A percentile compares a stretch with the other conserved stretches of the same genome.
These are phyloP conservation scores for Postia placenta DNA, from an alignment of 768 basidiomycete genomes.

Conservation along the genomic window DNA sequence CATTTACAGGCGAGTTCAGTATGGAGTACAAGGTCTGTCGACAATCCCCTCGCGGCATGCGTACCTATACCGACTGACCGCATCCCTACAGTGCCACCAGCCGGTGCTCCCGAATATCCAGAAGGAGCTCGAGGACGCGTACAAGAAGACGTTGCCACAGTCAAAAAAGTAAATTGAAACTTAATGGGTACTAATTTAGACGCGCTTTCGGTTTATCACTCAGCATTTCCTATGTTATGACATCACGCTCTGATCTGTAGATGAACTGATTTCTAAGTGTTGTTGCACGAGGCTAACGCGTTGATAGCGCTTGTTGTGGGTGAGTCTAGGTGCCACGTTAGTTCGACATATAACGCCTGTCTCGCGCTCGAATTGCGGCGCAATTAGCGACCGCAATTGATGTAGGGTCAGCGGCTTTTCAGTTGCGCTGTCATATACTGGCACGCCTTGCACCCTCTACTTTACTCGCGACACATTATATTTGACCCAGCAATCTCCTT, in stretches of 20 bases:
- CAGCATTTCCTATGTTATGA: background rate
- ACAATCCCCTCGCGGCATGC: background rate
- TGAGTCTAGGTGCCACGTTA: too few relatives aligned
- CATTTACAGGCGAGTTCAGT: conserved; percentile 55
- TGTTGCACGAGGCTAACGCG: background rate
- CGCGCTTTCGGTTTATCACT: background rate
- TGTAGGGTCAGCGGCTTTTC: too few relatives aligned
- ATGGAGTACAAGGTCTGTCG: conserved; percentile 72
- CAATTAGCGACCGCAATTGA: too few relatives aligned
- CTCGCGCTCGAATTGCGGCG: too few relatives aligned
- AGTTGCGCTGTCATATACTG: too few relatives aligned
- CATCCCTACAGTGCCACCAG: conserved; percentile 50
- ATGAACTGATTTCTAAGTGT: background rate
- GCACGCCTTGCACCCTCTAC: too few relatives aligned
- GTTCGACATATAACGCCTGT: too few relatives aligned
- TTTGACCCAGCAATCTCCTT: too few relatives aligned
- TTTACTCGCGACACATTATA: too few relatives aligned
- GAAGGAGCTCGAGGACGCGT: conserved; percentile 82
- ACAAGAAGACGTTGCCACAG: conserved; percentile 69
- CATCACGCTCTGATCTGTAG: background rate
- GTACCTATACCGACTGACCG: background rate
- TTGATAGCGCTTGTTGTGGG: background rate
- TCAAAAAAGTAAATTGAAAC: conserved; percentile 54
- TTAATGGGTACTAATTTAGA: background rate
- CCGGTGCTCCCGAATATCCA: conserved; percentile 85